Conservation (phyloP, 768 basidiomycete genomes). For the Filobasidium wieringae region DNA sequence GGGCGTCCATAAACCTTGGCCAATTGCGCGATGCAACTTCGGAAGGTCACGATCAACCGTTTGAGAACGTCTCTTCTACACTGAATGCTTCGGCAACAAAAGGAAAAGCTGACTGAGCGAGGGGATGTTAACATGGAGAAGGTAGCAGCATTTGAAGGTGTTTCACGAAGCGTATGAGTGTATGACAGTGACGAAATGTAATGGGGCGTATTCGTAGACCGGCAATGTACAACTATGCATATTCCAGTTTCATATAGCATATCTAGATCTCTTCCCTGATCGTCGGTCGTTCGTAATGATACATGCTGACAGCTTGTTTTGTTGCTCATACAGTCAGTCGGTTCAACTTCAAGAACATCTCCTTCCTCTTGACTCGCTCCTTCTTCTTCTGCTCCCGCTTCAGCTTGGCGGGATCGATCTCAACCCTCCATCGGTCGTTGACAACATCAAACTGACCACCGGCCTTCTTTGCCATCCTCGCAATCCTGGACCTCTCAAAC, state of each 20-base stretch:
- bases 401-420: constrained; percentile 5
- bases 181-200: too few species aligned
- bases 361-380: constrained; percentile 10
- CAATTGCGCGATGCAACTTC: background rate
- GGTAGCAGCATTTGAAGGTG: too few species aligned
- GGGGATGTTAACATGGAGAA: too few species aligned
- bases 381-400: constrained; percentile 6
- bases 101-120: too few species aligned
- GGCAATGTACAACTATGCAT: too few species aligned
- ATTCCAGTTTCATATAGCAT: too few species aligned
- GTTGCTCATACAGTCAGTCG: background rate
- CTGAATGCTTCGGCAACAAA: too few species aligned
- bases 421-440: constrained; percentile 9
- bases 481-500: constrained; percentile 15
- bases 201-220: too few species aligned
- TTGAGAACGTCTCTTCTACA: too few species aligned
- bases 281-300: background rate
- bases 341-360: constrained; percentile 5
- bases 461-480: constrained; percentile 18
- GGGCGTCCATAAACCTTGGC: background rate
- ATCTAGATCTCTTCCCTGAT: too few species aligned
- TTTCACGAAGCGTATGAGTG: too few species aligned
- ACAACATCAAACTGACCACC: constrained; percentile 13
- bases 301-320: background rate
- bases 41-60: background rate